Percentiles rank a stretch among this genome's conserved stretches.
Evolutionary conservation across 169 alveolate species (phyloP).

Genomic region (Eimeria acervulina): DNA sequence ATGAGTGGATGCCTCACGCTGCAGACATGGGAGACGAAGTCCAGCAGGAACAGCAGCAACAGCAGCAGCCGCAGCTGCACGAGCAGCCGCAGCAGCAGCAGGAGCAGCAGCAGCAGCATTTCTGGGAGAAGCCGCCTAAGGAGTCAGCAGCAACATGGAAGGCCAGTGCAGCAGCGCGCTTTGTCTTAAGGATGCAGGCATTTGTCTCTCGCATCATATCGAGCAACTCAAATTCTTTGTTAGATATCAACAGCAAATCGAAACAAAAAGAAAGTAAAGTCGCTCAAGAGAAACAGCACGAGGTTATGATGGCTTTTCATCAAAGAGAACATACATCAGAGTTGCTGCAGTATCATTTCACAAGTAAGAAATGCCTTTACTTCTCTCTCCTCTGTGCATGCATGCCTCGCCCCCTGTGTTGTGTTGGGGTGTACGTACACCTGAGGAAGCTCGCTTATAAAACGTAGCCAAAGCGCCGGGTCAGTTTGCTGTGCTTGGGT

Average conservation of each 20-base stretch:
- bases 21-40: background rate
- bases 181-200: background rate
- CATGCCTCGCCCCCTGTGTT: background rate
- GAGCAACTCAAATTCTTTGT: background rate
- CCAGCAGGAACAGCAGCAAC: background rate
- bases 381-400: background rate
- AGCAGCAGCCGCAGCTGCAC: conserved; percentile 7
- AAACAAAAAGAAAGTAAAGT: background rate
- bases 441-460: too few relatives aligned
- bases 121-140: background rate
- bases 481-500: background rate
- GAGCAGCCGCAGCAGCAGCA: background rate
- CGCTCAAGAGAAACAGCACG: background rate
- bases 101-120: background rate
- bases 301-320: conserved; percentile 43
- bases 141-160: background rate
- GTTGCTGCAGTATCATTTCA: conserved; percentile 45
- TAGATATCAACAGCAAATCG: too few relatives aligned
- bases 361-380: conserved; percentile 3
- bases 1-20: background rate
- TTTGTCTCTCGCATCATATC: background rate
- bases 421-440: background rate
- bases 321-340: conserved; percentile 19
- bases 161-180: background rate
- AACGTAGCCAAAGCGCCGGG: too few relatives aligned